Evolutionary conservation across 2,329 filamentous ascomycete genomes (phyloP), one percentile per base, ranked within the genome.

Genomic region (Ophiocordyceps sinensis): DNA sequence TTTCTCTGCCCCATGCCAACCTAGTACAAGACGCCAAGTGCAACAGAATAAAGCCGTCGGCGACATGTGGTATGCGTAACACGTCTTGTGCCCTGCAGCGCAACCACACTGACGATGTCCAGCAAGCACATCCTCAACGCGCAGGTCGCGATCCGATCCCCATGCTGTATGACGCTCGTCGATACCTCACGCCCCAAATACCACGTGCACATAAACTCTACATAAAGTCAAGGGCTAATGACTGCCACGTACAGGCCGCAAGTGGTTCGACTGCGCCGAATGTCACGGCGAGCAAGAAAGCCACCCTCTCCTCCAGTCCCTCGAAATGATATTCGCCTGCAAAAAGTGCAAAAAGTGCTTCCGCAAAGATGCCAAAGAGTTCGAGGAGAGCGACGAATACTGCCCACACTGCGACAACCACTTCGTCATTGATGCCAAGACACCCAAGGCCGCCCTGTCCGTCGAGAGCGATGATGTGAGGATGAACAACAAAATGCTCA

Each of bases 271-370:
- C 69, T 98, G 91, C 65, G 84, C 85, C 49, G 83, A 95, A 60
- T 98, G 91, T 67, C 91, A 98, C 66, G 66, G 67, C 41, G 91
- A 98, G 60, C 70, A 77, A 46, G 82, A 93, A 62, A 64, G 69
- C 45, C 91, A 96, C 61, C 65, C 73, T 31, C 77, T 98, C 19
- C 65, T 75, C 41, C 83, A 94, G 64, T 72, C 70, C 48, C 72
- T 80, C 52, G 91, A 98, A 57, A 94, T 98, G 86, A 75, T 70
- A 31, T 96, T 98, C 56, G 86, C 85, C 40, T 98, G 91, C 75
- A 98, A 98, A 56, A 98, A 98, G 68, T 98, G 91, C 78, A 88
- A 83, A 52, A 98, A 98, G 66, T 88, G 82, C 63, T 98, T 98
- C 70, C 82, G 91, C 51, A 98, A 96, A 60, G 85, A 98, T 54